Evolutionary conservation across 192 early-diverging fungal species (phyloP), one percentile per base, ranked within the genome.

Genomic region (Spizellomyces sp.): DNA sequence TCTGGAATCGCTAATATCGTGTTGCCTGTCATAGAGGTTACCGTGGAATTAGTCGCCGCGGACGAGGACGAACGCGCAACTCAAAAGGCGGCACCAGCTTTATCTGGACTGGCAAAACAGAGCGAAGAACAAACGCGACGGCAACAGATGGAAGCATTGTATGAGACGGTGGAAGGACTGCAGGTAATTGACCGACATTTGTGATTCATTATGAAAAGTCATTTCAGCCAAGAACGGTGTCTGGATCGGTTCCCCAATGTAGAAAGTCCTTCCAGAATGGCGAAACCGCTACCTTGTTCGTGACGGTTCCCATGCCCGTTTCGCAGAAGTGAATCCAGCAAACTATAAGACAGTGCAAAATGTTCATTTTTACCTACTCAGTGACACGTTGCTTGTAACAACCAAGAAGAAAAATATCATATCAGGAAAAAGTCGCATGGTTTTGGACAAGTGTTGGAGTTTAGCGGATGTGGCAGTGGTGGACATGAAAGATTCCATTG

Each of bases 291-390:
- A 77, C 48, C 46, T 86, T 8, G 45, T 80, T 42, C 74, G 78
- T 55, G 74, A 83, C 63, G 80, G 80, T 5, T 50, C 70, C 1
- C 48, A 74, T 15, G 54, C 73, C 6, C 69, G 87, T 70, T 84
- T 92, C 48, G 81, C 81, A 27, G 95, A 98, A 75, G 80, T 97
- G 36, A 92, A 94, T 73, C 88, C 80, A 19, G 36, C 89, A 15
- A 87, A 82, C 43, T 83, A 87, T 78, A 90, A 93, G 73, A 76
- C 85, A 15, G 86, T 89, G 48, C 93, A 95, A 62, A 81, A 80
- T 12, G 91, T 95, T 1, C 90, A 92, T 62, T 79, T 97, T 48
- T 86, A 92, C 42, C 77, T 99, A 15, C 78, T 99, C 54, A 95
- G 84, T 70, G 95, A 99, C 73, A 86, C 91, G 48, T 65, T 99